Percentiles rank a stretch among this genome's conserved stretches.
Evolutionary conservation across 2,329 filamentous ascomycete species (phyloP).

Genomic region (Cytospora schulzeri): DNA sequence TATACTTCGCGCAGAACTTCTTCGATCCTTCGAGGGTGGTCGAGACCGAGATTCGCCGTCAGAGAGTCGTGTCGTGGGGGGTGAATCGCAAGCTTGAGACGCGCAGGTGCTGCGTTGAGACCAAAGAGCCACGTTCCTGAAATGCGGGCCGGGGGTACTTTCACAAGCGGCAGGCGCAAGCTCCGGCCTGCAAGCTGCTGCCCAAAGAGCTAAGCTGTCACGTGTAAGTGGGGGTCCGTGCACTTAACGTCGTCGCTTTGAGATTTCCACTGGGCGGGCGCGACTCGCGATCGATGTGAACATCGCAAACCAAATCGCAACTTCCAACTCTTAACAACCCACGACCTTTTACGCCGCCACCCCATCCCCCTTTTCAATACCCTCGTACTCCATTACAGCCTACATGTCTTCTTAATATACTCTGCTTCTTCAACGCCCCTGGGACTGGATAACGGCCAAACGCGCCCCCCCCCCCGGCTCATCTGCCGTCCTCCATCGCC

Average conservation of each 20-base stretch:
- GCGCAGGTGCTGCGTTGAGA: conserved; percentile 2
- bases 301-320: conserved; percentile 3
- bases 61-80: conserved; percentile 1
- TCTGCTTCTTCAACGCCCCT: background rate
- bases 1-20: background rate
- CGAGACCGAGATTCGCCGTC: background rate
- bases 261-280: conserved; percentile 14
- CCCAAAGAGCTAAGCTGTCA: background rate
- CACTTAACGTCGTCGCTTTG: background rate
- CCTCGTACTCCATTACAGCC: background rate
- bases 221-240: conserved; percentile 4
- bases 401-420: conserved; percentile 1
- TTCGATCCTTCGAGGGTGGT: background rate
- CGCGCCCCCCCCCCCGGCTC: conserved; percentile 7
- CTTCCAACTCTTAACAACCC: conserved; percentile 10
- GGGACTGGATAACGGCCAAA: background rate
- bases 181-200: conserved; percentile 14
- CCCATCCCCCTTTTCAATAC: background rate
- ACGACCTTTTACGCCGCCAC: background rate
- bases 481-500: too few relatives aligned
- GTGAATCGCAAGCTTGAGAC: conserved; percentile 10
- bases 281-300: conserved; percentile 12
- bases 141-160: conserved; percentile 12
- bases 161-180: conserved; percentile 10
- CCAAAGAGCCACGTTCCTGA: conserved; percentile 23